Percentiles rank a stretch among this genome's conserved stretches.
phyloP scores from a whole-genome alignment of 257 asterid species.

The Galeopsis tetrahit region DNA sequence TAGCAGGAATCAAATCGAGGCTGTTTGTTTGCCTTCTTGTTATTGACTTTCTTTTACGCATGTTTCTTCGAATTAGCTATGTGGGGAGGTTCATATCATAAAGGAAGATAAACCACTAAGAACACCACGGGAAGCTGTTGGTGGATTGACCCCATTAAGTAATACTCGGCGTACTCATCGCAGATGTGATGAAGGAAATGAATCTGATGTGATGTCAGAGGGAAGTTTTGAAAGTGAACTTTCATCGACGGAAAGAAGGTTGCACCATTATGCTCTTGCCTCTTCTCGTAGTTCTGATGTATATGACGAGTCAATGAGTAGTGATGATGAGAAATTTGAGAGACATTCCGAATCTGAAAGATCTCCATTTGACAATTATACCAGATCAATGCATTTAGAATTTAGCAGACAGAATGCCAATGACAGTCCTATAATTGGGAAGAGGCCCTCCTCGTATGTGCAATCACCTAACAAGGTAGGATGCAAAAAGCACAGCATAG shows the following conservation, averaged over 20 bases:
- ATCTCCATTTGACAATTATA: constrained; percentile 47
- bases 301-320: constrained; percentile 57
- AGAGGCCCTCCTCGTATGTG: constrained; percentile 37
- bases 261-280: constrained; percentile 73
- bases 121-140: constrained; percentile 87
- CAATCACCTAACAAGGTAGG: constrained; percentile 42
- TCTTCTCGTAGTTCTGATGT: constrained; percentile 51
- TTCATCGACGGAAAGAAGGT: constrained; percentile 72
- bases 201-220: constrained; percentile 81
- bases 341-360: constrained; percentile 37
- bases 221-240: constrained; percentile 89
- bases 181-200: constrained; percentile 61
- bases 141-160: constrained; percentile 65
- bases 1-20: constrained; percentile 25
- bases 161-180: constrained; percentile 43
- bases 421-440: constrained; percentile 36
- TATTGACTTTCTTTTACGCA: constrained; percentile 16
- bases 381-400: constrained; percentile 40
- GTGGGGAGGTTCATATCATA: constrained; percentile 84
- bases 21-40: constrained; percentile 25
- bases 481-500: constrained; percentile 48
- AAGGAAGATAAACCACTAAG: constrained; percentile 85
- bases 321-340: constrained; percentile 78
- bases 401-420: constrained; percentile 44
- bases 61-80: constrained; percentile 55